Base-by-base conservation (phyloP, 2,329 filamentous ascomycete genomes). In the Cercospora zeae-maydis region DNA sequence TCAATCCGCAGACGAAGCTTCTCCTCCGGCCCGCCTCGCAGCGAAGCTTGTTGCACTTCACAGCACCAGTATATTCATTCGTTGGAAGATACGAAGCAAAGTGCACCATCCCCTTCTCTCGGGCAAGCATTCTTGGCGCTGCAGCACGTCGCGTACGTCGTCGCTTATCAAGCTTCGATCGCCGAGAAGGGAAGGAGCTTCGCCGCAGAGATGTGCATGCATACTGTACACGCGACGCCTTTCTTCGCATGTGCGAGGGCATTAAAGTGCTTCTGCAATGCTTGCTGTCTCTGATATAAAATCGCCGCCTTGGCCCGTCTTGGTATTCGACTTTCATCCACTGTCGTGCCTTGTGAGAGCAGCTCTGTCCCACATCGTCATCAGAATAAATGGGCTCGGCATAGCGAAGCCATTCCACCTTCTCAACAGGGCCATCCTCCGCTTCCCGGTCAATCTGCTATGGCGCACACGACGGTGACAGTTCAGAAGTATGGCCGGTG, bases 111-210 rank as follows among this genome's bases (percentile, higher is more conserved):
- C 14, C 14, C 31, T 34, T 31, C n/a, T 45, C 4, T 16, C 39
- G 13, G 4, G 19, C n/a, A 31, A 53, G 49, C n/a, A 16, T 19
- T 33, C 49, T 53, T 21, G 49, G 30, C 30, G 27, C 31, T 33
- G 49, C 42, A 49, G 42, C 13, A 45, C 21, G 19, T 24, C 24
- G 24, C 24, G 24, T 24, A 19, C 39, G 21, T 31, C 21, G 14
- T 36, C 51, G 51, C 33, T 33, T 55, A 55, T 55, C 52, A 24
- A 55, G 31, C 33, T 53, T 31, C 37, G 21, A 9, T 7, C 45
- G 54, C 54, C 54, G 36, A 57, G 34, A 57, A 42, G 13, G 54
- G 36, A 57, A 57, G 54, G 54, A 57, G 54, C 54, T 45, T 57
- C 19, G 3, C 5, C 21, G 16, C 36, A 37, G 21, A 27, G 19